Percentiles rank a stretch among this genome's conserved stretches.
Conservation (phyloP, 1,139 yeast species). For the Neolecta irregularis region DNA sequence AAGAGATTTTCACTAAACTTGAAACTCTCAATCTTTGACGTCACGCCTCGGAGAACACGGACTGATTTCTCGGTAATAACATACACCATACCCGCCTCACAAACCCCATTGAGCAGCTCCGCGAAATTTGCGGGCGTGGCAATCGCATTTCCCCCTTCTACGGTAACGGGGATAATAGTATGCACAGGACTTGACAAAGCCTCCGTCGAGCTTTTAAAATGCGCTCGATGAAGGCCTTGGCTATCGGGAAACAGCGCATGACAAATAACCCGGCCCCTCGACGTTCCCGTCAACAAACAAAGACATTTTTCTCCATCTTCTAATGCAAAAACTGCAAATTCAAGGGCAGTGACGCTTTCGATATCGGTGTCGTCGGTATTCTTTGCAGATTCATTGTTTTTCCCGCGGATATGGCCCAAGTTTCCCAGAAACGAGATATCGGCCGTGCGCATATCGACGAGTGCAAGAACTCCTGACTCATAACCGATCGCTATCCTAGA, state of each 20-base stretch:
- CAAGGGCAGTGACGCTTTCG: constrained; percentile 40
- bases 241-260: constrained; percentile 54
- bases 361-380: too few relatives aligned
- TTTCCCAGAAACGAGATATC: constrained; percentile 50
- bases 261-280: constrained; percentile 53
- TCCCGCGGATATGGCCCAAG: constrained; percentile 10
- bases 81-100: constrained; percentile 6
- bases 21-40: constrained; percentile 1
- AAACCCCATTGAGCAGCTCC: constrained; percentile 2
- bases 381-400: constrained; percentile 7
- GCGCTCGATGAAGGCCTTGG: constrained; percentile 57
- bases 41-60: constrained; percentile 2
- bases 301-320: constrained; percentile 31
- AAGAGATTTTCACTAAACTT: background rate
- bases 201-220: background rate
- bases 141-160: constrained; percentile 3
- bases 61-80: constrained; percentile 7
- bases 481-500: constrained; percentile 74
- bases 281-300: constrained; percentile 68
- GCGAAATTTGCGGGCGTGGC: constrained; percentile 6
- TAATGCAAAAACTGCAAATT: constrained; percentile 51
- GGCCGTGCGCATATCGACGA: constrained; percentile 77
- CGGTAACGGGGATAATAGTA: constrained; percentile 1
- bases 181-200: too few relatives aligned
- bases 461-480: constrained; percentile 54